Base-by-base conservation (phyloP, 768 basidiomycete species). In the Termitomyces heimii region DNA sequence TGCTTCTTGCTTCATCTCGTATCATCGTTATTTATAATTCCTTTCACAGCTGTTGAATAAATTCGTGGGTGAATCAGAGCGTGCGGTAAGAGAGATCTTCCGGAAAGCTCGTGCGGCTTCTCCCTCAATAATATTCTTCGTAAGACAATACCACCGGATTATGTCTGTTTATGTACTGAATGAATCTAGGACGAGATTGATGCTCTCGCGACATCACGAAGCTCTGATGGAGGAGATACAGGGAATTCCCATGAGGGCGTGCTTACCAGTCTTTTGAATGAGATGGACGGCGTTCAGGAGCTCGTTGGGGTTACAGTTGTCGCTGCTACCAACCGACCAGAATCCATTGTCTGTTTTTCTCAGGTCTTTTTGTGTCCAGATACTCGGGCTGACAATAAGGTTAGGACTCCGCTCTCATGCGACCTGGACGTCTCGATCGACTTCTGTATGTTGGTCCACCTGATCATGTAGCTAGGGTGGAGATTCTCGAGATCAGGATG, bases 221-320 rank as follows among this genome's bases (percentile, higher is more conserved):
- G 78, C 0, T 79, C 84, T 45, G 81, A 84, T 16, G 72, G 74
- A 2, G 72, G 74, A 2, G 84, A 85, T 42, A 70, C 74, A 5
- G 71, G 75, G 1, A 79, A 81, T 0, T 78, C 84, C 0, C 89
- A 94, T 63, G 89, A 92, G 63, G 94, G 97, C 8, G 93, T 98
- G 13, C 78, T 99, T 8, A 95, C 95, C 1, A 96, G 86, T 59
- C 77, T 99, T 13, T 69, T 99, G 55, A 98, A 96, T 67, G 97
- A 99, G 68, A 98, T 98, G 94, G 97, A 98, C 66, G 97, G 97
- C 20, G 90, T 98, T 0, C 92, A 98, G 71, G 94, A 96, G 71
- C 77, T 98, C 20, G 77, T 89, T 18, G 94, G 95, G 0, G 97
- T 99, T n/a, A 95, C 92, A 0, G 83, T 98, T 34, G 83, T 99